Conservation (phyloP, 169 alveolate genomes). For the Cryptosporidium tyzzeri region DNA sequence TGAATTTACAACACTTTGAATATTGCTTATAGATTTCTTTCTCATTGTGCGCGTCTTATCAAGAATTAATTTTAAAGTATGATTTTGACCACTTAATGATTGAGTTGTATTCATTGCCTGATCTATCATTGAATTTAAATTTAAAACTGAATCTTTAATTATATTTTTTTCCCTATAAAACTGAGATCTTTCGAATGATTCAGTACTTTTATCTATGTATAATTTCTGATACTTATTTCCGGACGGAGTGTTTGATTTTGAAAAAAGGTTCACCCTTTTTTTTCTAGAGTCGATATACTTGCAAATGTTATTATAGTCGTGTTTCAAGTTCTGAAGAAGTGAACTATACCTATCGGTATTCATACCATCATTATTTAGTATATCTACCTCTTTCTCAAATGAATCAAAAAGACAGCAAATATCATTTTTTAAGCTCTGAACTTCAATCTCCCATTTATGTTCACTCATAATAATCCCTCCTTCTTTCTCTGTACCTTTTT, state of each 20-base stretch:
- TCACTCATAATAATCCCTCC: neutral
- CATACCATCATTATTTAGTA: constrained; percentile 11
- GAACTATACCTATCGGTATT: constrained; percentile 36
- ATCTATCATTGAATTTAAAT: constrained; percentile 24
- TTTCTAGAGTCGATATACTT: constrained; percentile 53
- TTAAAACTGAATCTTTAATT: constrained; percentile 37
- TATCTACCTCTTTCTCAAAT: constrained; percentile 29
- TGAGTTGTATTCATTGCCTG: constrained; percentile 46
- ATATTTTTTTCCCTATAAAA: constrained; percentile 22
- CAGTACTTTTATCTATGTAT: neutral
- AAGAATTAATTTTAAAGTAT: neutral
- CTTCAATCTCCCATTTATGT: constrained; percentile 10
- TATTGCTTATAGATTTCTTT: constrained; percentile 43
- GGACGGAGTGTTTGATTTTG: neutral
- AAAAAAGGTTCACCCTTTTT: constrained; percentile 17
- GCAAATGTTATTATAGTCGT: constrained; percentile 44
- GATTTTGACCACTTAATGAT: constrained; percentile 20
- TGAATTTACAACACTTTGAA: constrained; percentile 3
- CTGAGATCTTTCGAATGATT: constrained; percentile 21
- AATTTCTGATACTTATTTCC: constrained; percentile 24
- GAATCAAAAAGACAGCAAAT: constrained; percentile 36
- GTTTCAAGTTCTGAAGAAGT: constrained; percentile 36
- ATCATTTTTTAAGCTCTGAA: constrained; percentile 30
- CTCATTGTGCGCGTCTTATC: constrained; percentile 32
- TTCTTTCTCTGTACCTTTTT: neutral